Evolutionary conservation across 2,329 filamentous ascomycete species (phyloP), one percentile per base, ranked within the genome.

Genomic region (Pestalotiopsis sp.): DNA sequence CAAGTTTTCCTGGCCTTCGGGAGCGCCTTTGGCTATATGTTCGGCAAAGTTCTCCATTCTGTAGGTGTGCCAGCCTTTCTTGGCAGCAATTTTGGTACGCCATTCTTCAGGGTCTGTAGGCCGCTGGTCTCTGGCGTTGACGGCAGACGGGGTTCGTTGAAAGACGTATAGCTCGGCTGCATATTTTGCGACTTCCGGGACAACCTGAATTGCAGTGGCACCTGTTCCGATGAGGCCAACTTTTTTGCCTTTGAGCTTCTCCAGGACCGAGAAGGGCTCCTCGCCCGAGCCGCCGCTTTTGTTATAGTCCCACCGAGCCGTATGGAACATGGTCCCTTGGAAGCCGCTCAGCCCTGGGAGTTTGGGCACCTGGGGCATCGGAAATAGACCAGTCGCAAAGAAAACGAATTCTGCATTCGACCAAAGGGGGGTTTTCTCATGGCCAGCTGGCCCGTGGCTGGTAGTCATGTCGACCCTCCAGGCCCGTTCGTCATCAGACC

Each of bases 401-500:
- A 66, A 20, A 9, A 66, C 17, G 36, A 66, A 66, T 5, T 66
- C 27, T 27, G 64, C 64, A 58, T 66, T 41, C 23, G 38, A 12
- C 45, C 45, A 66, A 7, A 66, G 45, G 14, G n/a, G 23, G 20
- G 49, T 66, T n/a, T 20, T 66, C 14, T 66, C 49, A 14, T 23
- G 49, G 25, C 64, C 64, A 40, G 25, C 27, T 14, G n/a, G 23
- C 3, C 64, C 64, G 13, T 27, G 64, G 27, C 45, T 11, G 17
- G 27, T 36, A 20, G 64, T 66, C 64, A 66, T 66, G 27, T 66
- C 64, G 25, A 36, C 49, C 25, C 20, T 57, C 64, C 64, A 66
- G 20, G 27, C 45, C 12, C 38, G 45, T 11, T 31, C 72, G 1
- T 72, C 75, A 1, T 85, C 83, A 68, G 87, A 79, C 87, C 87